Evolutionary conservation across 495 filamentous ascomycete genomes (phyloP), one percentile per base, ranked within the genome.

Genomic region (Aspergillus steynii): DNA sequence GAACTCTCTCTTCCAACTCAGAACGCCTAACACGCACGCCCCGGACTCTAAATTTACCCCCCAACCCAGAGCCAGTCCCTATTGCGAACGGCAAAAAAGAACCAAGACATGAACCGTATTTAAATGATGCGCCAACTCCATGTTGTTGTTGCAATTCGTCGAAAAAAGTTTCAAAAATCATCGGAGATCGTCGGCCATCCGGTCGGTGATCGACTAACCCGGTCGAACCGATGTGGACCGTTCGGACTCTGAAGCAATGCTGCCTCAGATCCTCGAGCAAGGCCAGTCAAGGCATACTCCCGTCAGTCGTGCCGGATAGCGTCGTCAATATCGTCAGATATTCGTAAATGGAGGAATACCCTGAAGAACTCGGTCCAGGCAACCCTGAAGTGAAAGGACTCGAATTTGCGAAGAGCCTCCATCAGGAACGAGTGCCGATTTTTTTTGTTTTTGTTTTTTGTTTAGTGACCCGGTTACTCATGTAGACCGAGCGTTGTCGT

Each of bases 401-500:
- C 31, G 52, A 31, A 14, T 25, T 9, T 32, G 6, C 52, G n/a
- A n/a, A 1, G 52, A 10, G 14, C 34, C 52, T 53, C 29, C 28
- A n/a, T 42, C 52, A 26, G n/a, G 20, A 20, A 20, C 20, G 20
- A 20, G 20, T 20, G 20, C 20, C 20, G 20, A 20, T 20, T 20
- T 20, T 20, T 20, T 20, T 20, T 20, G 20, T 20, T 20, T 20
- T 20, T 20, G 20, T 25, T 37, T 54, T 37, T 54, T 37, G 20
- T 54, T 54, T 34, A 2, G 29, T 34, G 8, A 15, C 52, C 26
- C 52, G 52, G 29, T 12, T 37, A 14, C 15, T 56, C 27, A 56
- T 64, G 60, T 61, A 56, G 50, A 60, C 55, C 60, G 57, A 64
- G 58, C 56, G 29, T 47, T 54, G 61, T 68, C 65, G 53, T 64